Evolutionary conservation across 306 rosid species (phyloP).

Genomic region (Fagus crenata): DNA sequence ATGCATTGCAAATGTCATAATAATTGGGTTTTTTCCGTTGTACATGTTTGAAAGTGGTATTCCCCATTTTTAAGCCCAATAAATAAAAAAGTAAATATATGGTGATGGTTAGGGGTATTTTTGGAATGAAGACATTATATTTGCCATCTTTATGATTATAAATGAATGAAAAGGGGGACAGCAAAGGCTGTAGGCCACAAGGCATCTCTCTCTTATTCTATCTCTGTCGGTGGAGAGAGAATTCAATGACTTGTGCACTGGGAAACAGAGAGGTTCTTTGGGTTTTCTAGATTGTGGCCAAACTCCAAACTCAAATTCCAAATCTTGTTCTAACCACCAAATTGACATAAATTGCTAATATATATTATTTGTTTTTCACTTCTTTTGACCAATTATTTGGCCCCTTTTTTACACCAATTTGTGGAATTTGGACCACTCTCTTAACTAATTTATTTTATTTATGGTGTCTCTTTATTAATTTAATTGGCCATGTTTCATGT

Average conservation of each 20-base stretch:
- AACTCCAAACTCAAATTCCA: no score
- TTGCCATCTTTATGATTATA: not conserved
- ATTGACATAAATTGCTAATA: not conserved
- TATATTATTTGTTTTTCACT: not conserved
- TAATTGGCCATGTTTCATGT: not conserved
- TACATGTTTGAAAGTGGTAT: no score
- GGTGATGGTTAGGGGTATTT: conserved; percentile 13
- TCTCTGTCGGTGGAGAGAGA: conserved; percentile 5
- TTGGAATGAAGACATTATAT: not conserved
- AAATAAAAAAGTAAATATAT: no score
- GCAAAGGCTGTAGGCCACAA: conserved; percentile 1
- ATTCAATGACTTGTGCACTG: not conserved
- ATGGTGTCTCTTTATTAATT: no score
- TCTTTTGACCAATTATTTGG: not conserved
- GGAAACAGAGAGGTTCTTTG: not conserved
- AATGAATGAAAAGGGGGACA: not conserved
- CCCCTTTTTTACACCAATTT: not conserved
- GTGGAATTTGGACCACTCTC: not conserved
- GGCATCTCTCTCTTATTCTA: not conserved
- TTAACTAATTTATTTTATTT: not conserved
- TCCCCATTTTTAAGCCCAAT: no score
- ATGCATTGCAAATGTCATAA: no score
- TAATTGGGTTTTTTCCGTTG: no score
- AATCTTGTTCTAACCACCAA: no score
- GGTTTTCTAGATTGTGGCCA: no score